Evolutionary conservation across 2,329 filamentous ascomycete species (phyloP).

Genomic region (Monilinia aucupariae): DNA sequence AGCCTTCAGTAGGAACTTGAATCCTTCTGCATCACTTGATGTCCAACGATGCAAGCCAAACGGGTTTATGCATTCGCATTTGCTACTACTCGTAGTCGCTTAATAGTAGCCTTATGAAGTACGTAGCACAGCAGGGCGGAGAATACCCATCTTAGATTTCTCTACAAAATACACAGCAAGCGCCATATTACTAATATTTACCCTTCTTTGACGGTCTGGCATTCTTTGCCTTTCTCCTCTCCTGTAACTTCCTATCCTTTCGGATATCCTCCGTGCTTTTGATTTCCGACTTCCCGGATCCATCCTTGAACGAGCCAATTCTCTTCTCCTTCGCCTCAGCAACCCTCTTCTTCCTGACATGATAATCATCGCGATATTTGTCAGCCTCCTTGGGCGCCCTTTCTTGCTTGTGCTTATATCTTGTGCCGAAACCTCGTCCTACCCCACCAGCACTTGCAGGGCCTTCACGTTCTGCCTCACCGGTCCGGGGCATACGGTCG

Average conservation of each 20-base stretch:
- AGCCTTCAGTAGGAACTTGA: not conserved
- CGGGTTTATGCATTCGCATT: not conserved
- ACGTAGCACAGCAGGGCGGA: not conserved
- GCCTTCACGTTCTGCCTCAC: constrained; percentile 63
- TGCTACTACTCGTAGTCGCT: not conserved
- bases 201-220: constrained; percentile 66
- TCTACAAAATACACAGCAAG: constrained; percentile 16
- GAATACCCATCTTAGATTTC: constrained; percentile 14
- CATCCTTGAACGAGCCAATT: constrained; percentile 67
- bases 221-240: constrained; percentile 80
- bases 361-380: constrained; percentile 84
- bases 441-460: constrained; percentile 33
- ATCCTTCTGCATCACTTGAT: not conserved
- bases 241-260: constrained; percentile 71
- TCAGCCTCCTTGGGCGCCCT: constrained; percentile 90
- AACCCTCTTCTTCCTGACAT: constrained; percentile 84
- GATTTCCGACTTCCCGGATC: constrained; percentile 70
- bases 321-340: constrained; percentile 82
- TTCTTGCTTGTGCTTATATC: constrained; percentile 82
- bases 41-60: not conserved
- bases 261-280: constrained; percentile 78
- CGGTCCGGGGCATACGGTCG: constrained; percentile 70
- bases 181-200: constrained; percentile 12
- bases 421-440: constrained; percentile 42
- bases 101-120: not conserved